Percentiles rank a stretch among this genome's conserved stretches.
Evolutionary conservation across 2,329 filamentous ascomycete genomes (phyloP).

Genomic region (Penicillium digitatum): DNA sequence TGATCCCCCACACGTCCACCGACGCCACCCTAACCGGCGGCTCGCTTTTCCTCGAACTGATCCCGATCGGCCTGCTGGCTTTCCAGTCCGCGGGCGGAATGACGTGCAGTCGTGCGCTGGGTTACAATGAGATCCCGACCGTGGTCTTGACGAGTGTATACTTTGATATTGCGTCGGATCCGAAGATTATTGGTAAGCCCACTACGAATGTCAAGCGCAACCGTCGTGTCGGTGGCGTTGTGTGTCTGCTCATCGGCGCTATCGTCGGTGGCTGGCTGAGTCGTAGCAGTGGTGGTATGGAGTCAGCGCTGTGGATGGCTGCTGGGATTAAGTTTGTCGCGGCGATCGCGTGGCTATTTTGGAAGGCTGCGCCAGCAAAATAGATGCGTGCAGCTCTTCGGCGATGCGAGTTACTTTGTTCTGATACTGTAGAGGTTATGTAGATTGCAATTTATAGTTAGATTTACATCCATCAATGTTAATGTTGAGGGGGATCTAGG

Average conservation of each 20-base stretch:
- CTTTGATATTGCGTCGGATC: slow-evolving; percentile 45
- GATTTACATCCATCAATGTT: neutral
- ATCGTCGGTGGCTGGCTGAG: slow-evolving; percentile 44
- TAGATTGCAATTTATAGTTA: neutral
- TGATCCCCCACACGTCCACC: slow-evolving; percentile 34
- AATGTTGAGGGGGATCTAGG: neutral
- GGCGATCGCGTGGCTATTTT: slow-evolving; percentile 38
- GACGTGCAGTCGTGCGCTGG: slow-evolving; percentile 40
- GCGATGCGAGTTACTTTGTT: neutral
- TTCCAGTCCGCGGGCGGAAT: slow-evolving; percentile 47
- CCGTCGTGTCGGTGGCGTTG: slow-evolving; percentile 37
- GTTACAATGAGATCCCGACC: slow-evolving; percentile 45
- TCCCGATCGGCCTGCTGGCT: slow-evolving; percentile 43
- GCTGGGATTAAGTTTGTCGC: slow-evolving; percentile 41
- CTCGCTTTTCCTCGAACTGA: slow-evolving; percentile 38
- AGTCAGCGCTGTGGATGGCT: slow-evolving; percentile 43
- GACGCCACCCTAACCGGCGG: slow-evolving; percentile 25
- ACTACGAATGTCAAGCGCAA: slow-evolving; percentile 39
- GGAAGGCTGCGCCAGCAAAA: slow-evolving; percentile 28
- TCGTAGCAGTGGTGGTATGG: slow-evolving; percentile 42
- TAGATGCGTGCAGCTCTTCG: slow-evolving; percentile 5
- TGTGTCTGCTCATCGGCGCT: slow-evolving; percentile 39
- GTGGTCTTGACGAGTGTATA: slow-evolving; percentile 47
- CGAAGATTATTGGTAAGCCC: slow-evolving; percentile 33
- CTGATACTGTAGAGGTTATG: neutral